A percentile compares a stretch with the other conserved stretches of the same genome.
These are phyloP conservation scores for Quercus phellos DNA, from an alignment of 331 rosid species.

Conservation along the genomic window DNA sequence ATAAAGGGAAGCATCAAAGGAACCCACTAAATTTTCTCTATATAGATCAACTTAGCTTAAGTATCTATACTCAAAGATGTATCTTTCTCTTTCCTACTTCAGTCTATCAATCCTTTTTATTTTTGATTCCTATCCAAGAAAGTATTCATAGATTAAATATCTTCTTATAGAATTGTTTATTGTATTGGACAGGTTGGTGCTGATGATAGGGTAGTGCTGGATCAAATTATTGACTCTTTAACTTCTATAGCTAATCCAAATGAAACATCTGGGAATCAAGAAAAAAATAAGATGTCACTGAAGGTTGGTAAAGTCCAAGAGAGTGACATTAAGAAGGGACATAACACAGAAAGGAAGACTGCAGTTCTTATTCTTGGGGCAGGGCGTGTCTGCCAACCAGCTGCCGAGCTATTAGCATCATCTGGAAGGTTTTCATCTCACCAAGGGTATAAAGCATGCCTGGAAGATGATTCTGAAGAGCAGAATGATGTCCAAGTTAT, in stretches of 20 bases:
- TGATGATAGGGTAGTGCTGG: slow-evolving; percentile 58
- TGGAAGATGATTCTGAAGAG: slow-evolving; percentile 54
- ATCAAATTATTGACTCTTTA: slow-evolving; percentile 73
- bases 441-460: slow-evolving; percentile 38
- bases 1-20: background rate
- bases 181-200: slow-evolving; percentile 79
- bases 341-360: slow-evolving; percentile 43
- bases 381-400: slow-evolving; percentile 93
- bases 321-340: slow-evolving; percentile 35
- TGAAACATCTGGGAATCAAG: slow-evolving; percentile 35
- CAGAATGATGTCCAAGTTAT: slow-evolving; percentile 66
- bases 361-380: slow-evolving; percentile 89
- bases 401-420: slow-evolving; percentile 74
- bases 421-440: slow-evolving; percentile 43
- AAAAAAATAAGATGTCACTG: slow-evolving; percentile 48
- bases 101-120: background rate
- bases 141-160: background rate
- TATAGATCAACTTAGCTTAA: background rate
- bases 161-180: slow-evolving; percentile 11
- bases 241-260: slow-evolving; percentile 63
- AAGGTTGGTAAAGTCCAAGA: slow-evolving; percentile 63
- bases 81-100: background rate
- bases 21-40: background rate
- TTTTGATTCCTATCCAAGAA: background rate
- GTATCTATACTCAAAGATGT: background rate